Evolutionary conservation across 1,284 basidiomycete species (phyloP).

Genomic region (Irpex sp.): DNA sequence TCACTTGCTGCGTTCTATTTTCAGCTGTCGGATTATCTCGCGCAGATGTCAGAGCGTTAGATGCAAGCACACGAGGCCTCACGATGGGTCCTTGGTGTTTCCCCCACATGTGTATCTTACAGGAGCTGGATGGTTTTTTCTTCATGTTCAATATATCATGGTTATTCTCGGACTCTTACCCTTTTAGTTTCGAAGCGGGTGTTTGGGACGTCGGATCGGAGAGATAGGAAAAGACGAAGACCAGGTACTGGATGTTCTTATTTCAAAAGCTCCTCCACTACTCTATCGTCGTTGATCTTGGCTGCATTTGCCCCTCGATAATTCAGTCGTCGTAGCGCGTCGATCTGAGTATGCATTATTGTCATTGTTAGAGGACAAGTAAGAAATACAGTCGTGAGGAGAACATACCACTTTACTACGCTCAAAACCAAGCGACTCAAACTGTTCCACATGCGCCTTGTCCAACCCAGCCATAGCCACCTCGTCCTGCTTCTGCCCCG

Average conservation of each 20-base stretch:
- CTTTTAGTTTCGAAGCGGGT: background rate
- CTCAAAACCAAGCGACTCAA: conserved; percentile 72
- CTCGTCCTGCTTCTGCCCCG: conserved; percentile 34
- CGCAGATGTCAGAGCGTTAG: conserved; percentile 67
- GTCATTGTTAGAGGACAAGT: background rate
- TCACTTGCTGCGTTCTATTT: conserved; percentile 5
- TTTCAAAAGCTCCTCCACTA: conserved; percentile 58
- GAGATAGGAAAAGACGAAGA: background rate
- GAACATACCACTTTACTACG: conserved; percentile 70
- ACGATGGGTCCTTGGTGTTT: background rate
- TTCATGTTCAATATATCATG: background rate
- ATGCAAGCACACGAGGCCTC: background rate
- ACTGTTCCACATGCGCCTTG: conserved; percentile 69
- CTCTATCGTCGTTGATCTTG: conserved; percentile 56
- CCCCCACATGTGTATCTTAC: background rate
- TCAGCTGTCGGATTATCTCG: conserved; percentile 76
- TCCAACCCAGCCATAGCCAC: conserved; percentile 76
- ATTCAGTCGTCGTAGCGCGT: conserved; percentile 84
- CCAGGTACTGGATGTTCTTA: conserved; percentile 10
- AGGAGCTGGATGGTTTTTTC: background rate
- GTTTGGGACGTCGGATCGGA: background rate
- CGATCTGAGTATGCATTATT: conserved; percentile 52
- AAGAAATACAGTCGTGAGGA: background rate
- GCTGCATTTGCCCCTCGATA: conserved; percentile 78
- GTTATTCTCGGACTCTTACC: background rate